Conservation (phyloP, 306 rosid genomes). For the Calophaca sinica region DNA sequence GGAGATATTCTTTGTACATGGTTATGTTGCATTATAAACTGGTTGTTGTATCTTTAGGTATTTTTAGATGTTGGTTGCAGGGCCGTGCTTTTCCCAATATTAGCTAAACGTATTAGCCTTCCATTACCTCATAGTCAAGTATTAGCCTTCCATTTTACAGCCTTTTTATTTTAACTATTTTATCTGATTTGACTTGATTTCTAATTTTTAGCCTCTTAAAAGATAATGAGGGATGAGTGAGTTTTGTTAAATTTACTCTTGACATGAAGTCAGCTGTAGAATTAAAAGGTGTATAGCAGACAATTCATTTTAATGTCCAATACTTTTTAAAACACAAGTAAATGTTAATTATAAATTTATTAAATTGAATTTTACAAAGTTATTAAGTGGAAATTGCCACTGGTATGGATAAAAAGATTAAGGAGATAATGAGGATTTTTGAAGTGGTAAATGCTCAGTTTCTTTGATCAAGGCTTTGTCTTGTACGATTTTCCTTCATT, state of each 20-base stretch:
- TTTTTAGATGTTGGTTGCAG: constrained; percentile 15
- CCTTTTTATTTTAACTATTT: neutral
- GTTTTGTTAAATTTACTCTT: neutral
- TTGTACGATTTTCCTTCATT: too few relatives aligned
- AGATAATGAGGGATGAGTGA: neutral
- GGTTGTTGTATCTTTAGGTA: constrained; percentile 40
- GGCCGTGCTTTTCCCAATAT: neutral
- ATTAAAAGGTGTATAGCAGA: neutral
- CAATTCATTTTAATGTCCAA: neutral
- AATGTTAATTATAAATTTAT: too few relatives aligned
- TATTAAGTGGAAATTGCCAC: too few relatives aligned
- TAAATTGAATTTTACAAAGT: too few relatives aligned
- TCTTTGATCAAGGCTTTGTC: too few relatives aligned
- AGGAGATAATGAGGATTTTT: too few relatives aligned
- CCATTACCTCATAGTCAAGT: neutral
- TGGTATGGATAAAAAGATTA: too few relatives aligned
- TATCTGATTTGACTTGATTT: neutral
- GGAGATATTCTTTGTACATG: constrained; percentile 19
- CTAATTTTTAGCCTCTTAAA: neutral
- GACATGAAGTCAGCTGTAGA: too few relatives aligned
- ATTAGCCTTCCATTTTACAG: neutral
- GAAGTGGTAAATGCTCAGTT: too few relatives aligned
- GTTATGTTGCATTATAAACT: constrained; percentile 30
- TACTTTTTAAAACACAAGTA: too few relatives aligned
- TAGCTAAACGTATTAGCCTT: neutral